phyloP scores from a whole-genome alignment of 2,329 filamentous ascomycete genomes.

The Pestalotiopsis fici region DNA sequence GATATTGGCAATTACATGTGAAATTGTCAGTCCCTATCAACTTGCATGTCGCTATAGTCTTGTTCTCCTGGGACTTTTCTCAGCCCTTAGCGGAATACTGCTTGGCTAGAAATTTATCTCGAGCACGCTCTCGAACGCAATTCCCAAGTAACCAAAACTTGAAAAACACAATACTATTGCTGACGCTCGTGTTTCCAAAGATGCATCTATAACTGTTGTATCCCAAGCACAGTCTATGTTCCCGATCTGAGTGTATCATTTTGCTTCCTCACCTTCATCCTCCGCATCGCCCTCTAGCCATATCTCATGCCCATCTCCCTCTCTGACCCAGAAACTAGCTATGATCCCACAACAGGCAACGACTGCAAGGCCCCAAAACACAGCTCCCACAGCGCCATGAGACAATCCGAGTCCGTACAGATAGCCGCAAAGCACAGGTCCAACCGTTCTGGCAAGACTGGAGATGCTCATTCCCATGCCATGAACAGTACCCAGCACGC shows the following conservation, averaged over 20 bases:
- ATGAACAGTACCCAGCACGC: slow-evolving; percentile 47
- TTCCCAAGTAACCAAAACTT: too few relatives aligned
- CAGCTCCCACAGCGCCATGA: slow-evolving; percentile 56
- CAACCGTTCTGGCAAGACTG: slow-evolving; percentile 59
- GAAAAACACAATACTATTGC: not conserved
- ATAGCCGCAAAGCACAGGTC: slow-evolving; percentile 60
- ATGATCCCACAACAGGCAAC: slow-evolving; percentile 50
- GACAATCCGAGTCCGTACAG: slow-evolving; percentile 61
- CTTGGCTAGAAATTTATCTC: too few relatives aligned
- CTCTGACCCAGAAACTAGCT: slow-evolving; percentile 56
- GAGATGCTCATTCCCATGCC: slow-evolving; percentile 59
- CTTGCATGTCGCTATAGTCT: too few relatives aligned
- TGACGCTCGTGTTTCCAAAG: not conserved
- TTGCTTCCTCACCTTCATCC: slow-evolving; percentile 22
- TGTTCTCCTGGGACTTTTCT: too few relatives aligned
- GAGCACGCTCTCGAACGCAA: too few relatives aligned
- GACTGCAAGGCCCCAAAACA: slow-evolving; percentile 57
- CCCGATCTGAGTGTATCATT: not conserved
- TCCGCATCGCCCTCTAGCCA: slow-evolving; percentile 63
- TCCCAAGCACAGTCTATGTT: not conserved
- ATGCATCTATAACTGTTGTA: not conserved
- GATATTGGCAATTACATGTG: too few relatives aligned
- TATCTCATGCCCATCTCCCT: slow-evolving; percentile 67
- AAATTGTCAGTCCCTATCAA: too few relatives aligned
- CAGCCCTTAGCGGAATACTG: too few relatives aligned